Evolutionary conservation across 257 asterid genomes (phyloP), one percentile per base, ranked within the genome.

Genomic region (Ajuga chamaepitys): DNA sequence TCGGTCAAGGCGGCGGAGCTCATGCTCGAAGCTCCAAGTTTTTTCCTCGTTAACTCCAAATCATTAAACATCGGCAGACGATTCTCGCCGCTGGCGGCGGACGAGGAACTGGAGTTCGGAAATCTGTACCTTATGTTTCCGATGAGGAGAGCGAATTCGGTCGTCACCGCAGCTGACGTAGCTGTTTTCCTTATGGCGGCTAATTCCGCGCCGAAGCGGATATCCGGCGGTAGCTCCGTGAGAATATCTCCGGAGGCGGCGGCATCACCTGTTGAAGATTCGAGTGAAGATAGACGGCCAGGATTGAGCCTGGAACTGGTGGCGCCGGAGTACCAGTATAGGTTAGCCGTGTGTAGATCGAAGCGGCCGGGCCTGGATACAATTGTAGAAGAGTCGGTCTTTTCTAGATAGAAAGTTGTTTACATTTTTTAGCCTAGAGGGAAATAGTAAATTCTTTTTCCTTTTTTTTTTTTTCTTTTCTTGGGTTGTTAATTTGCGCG

Each of bases 1-100:
- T 78, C 82, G 30, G 76, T 74, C 1, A 85, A 74, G 77, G 95
- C 94, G 60, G 95, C 94, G 14, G 94, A 88, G 70, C 79, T 88
- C 55, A 88, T 88, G 94, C 86, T 88, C 20, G 94, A 88, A 37
- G 70, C 75, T 6, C 91, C 95, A 0, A 70, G 24, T 61, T 77
- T 22, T 47, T 85, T 83, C 84, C 41, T 88, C 52, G 83, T 83
- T 11, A 78, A 85, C 72, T 73, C 91, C 14, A 69, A 55, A 21
- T 71, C 86, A 8, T 68, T 88, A 17, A 62, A 7, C 47, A 67
- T 80, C 62, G 90, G 90, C 44, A 35, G 83, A 9, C 73, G 89
- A 13, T 83, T 88, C 65, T 80, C 85, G 24, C 79, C 91, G 40
- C 70, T 85, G 2, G n/a, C 87, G 17, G 96, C 96, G 1, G 91